Base-by-base conservation (phyloP, 768 basidiomycete species). In the Xerocomus potaroensis region DNA sequence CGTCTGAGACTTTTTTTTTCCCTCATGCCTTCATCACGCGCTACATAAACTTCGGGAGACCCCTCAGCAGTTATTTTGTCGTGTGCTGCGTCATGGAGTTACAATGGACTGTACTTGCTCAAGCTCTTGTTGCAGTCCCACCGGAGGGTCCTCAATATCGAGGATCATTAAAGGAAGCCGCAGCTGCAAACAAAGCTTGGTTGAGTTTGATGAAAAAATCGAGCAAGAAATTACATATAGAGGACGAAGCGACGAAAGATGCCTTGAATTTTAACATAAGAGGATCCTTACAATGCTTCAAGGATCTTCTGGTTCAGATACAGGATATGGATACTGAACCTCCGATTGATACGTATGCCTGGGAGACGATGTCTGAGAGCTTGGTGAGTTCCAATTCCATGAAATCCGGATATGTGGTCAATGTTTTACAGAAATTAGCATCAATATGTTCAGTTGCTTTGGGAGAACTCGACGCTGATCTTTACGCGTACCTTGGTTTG, bases 331-430 rank as follows among this genome's bases (percentile, higher is more conserved):
- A 91, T 12, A 70, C 72, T 4, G 85, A 89, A 49, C 90, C 87
- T 11, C 76, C 84, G 0, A 57, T 84, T 27, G 91, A 93, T 61
- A 88, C 86, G n/a, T 93, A 91, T 65, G 82, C 87, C 42, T 92
- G 85, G 84, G 91, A 93, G 61, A 92, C 91, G 0, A 84, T 93
- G 83, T 88, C 91, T 9, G 91, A 93, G 61, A 87, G 86, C 54
- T 65, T 93, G 75, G 91, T 90, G 55, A 39, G 79, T 66, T 32
- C 35, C 18, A 41, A 21, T 45, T 43, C 10, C 19, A 19, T 16
- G 4, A 18, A 37, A n/a, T 31, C 14, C 27, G n/a, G 36, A 32
- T 45, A 30, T 6, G 38, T 41, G 19, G 16, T 48, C 42, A 45
- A 4, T 14, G 29, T 5, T 41, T 6, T 7, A 0, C 55, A 93